Conservation (phyloP, 148 eudicot genomes). For the Nepenthes mirabilis region DNA sequence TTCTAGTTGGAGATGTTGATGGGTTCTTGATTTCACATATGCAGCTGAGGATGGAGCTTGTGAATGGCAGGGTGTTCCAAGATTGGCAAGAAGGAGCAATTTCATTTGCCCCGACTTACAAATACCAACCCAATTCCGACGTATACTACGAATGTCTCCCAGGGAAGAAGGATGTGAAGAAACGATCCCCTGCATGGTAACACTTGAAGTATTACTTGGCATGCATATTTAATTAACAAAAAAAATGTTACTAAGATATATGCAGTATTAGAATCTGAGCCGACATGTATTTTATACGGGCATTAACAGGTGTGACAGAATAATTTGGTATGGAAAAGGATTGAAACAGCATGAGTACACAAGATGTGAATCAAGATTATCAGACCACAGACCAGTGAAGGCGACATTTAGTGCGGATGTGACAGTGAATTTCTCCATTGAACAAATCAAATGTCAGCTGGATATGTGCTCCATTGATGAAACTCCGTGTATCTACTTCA, state of each 20-base stretch:
- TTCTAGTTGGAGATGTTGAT: too few relatives aligned
- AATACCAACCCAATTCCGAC: background rate
- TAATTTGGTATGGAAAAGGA: background rate
- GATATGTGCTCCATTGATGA: background rate
- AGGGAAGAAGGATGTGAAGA: background rate
- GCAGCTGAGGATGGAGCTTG: conserved; percentile 1
- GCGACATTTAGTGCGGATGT: background rate
- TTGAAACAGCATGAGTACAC: background rate
- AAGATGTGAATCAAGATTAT: background rate
- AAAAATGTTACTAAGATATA: background rate
- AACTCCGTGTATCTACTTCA: too few relatives aligned
- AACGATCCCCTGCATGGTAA: conserved; percentile 1
- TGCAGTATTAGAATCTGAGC: too few relatives aligned
- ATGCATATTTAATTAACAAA: background rate
- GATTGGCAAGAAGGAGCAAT: conserved; percentile 1
- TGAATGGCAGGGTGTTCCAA: background rate
- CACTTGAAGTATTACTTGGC: background rate
- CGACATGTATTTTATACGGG: too few relatives aligned
- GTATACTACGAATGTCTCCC: background rate
- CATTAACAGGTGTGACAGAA: conserved; percentile 1
- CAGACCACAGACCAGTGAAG: background rate
- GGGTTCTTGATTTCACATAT: background rate
- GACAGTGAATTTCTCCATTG: background rate
- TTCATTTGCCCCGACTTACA: background rate
- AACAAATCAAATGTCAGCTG: background rate